Percentiles rank a stretch among this genome's conserved stretches.
These are phyloP conservation scores for Trametes pubescens DNA, from an alignment of 1,284 basidiomycete genomes.

Conservation along the genomic window DNA sequence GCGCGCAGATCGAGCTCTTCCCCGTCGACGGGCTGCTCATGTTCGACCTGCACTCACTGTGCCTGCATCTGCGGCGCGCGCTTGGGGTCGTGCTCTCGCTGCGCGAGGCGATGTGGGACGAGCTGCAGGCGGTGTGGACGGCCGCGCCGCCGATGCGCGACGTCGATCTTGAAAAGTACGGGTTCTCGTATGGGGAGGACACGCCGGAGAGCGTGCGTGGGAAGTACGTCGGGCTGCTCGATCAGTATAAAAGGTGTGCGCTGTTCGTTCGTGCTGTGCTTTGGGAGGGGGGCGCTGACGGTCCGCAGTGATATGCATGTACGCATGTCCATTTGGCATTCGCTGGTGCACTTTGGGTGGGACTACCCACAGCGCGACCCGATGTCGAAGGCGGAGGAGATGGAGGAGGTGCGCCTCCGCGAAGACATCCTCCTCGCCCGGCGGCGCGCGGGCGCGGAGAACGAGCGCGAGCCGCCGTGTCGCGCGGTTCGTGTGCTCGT, in stretches of 20 bases:
- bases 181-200: conserved; percentile 52
- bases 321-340: conserved; percentile 73
- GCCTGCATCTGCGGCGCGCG: conserved; percentile 73
- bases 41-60: conserved; percentile 66
- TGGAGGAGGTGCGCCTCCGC: conserved; percentile 69
- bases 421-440: conserved; percentile 69
- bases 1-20: conserved; percentile 43
- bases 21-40: conserved; percentile 53
- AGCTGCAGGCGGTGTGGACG: conserved; percentile 63
- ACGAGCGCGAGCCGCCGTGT: conserved; percentile 63
- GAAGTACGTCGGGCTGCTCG: conserved; percentile 68
- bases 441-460: conserved; percentile 53
- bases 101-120: conserved; percentile 82
- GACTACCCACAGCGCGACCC: conserved; percentile 64
- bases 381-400: conserved; percentile 67
- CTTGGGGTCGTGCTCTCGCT: conserved; percentile 70
- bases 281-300: background rate
- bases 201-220: conserved; percentile 36
- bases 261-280: conserved; percentile 23
- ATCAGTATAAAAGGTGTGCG: conserved; percentile 64
- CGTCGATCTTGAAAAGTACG: conserved; percentile 59
- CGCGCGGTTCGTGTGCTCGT: conserved; percentile 67
- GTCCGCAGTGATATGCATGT: conserved; percentile 68
- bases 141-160: conserved; percentile 40
- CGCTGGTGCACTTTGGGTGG: conserved; percentile 67